Percentiles rank a stretch among this genome's conserved stretches.
phyloP scores from a whole-genome alignment of 495 filamentous ascomycete genomes.

The Xylaria intraflava region DNA sequence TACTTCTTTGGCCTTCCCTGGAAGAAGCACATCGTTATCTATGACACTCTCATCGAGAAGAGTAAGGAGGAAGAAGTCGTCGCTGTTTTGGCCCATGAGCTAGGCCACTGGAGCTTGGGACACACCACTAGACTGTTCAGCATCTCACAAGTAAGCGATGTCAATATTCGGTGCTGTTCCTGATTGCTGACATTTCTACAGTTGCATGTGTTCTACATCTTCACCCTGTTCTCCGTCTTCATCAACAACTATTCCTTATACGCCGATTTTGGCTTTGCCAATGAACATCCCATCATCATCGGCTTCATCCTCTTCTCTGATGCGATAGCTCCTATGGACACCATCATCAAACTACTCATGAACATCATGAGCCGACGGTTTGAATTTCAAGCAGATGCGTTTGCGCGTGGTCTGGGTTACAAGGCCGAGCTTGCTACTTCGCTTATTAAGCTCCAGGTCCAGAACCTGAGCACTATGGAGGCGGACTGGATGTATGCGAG shows the following conservation, averaged over 20 bases:
- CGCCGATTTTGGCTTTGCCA: constrained; percentile 81
- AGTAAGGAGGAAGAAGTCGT: constrained; percentile 86
- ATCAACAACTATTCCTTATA: constrained; percentile 92
- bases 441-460: constrained; percentile 94
- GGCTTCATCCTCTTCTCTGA: constrained; percentile 97
- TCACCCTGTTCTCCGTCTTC: constrained; percentile 92
- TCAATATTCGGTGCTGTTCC: background rate
- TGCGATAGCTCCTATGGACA: constrained; percentile 83
- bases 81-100: constrained; percentile 88
- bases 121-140: constrained; percentile 90
- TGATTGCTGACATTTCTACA: constrained; percentile 27
- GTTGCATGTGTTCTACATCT: constrained; percentile 90
- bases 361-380: constrained; percentile 90
- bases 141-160: constrained; percentile 71
- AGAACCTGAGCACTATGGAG: constrained; percentile 97
- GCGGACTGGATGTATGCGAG: constrained; percentile 96
- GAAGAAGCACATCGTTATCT: constrained; percentile 99
- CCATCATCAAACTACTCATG: constrained; percentile 86
- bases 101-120: constrained; percentile 92
- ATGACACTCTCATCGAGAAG: constrained; percentile 95
- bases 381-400: constrained; percentile 92
- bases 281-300: constrained; percentile 83
- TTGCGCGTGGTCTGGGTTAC: constrained; percentile 81
- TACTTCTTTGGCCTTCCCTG: constrained; percentile 98
- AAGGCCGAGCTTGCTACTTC: constrained; percentile 75